These are phyloP conservation scores for Sparassis latifolia DNA, from an alignment of 1,284 basidiomycete genomes.

Conservation along the genomic window DNA sequence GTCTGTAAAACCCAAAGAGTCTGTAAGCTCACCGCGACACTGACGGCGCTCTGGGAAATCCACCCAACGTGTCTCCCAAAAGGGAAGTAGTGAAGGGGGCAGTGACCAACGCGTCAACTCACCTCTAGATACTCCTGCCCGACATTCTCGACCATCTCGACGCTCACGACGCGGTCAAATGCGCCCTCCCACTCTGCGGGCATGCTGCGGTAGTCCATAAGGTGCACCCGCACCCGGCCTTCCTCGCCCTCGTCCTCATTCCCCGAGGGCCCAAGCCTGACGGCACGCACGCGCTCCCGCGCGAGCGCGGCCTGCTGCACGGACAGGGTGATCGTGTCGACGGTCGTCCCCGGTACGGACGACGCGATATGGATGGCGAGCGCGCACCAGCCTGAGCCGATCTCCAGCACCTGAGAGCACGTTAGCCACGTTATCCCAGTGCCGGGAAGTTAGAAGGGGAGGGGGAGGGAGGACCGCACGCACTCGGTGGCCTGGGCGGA, in stretches of 20 bases:
- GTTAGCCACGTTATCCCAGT: not conserved
- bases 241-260: not conserved
- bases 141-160: conserved; percentile 82
- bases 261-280: conserved; percentile 9
- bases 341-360: conserved; percentile 46
- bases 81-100: not conserved
- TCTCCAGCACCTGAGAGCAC: conserved; percentile 46
- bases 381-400: conserved; percentile 79
- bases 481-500: conserved; percentile 54
- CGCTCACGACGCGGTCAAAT: conserved; percentile 70
- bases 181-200: conserved; percentile 53
- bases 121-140: conserved; percentile 59
- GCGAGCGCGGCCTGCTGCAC: conserved; percentile 65
- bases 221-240: conserved; percentile 55
- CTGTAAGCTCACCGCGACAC: not conserved
- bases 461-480: not conserved
- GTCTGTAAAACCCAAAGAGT: conserved; percentile 10
- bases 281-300: conserved; percentile 44
- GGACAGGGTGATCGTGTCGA: conserved; percentile 76
- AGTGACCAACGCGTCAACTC: not conserved
- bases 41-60: conserved; percentile 7
- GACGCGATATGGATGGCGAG: conserved; percentile 62
- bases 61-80: not conserved
- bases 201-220: conserved; percentile 72
- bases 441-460: not conserved